These are phyloP conservation scores for Cercophora newfieldiana DNA, from an alignment of 495 filamentous ascomycete species.

Conservation along the genomic window DNA sequence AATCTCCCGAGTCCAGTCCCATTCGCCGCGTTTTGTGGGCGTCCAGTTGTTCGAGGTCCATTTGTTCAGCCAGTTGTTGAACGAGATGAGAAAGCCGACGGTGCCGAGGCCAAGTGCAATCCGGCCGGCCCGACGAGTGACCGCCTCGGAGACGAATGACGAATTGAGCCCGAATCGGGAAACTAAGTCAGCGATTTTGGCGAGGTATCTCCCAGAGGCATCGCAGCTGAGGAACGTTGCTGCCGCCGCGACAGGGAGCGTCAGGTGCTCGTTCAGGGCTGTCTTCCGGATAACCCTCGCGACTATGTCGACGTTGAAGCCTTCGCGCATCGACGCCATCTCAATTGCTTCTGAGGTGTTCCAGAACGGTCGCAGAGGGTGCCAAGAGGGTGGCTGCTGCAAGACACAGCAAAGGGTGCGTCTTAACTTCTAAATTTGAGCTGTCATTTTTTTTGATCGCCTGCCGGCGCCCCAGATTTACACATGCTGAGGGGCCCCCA, in stretches of 20 bases:
- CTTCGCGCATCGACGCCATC: conserved; percentile 28
- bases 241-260: conserved; percentile 24
- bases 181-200: conserved; percentile 9
- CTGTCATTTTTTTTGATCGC: too few relatives aligned
- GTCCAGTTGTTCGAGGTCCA: conserved; percentile 35
- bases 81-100: conserved; percentile 20
- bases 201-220: conserved; percentile 9
- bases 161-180: conserved; percentile 6
- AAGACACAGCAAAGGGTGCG: too few relatives aligned
- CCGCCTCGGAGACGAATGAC: not conserved
- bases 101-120: conserved; percentile 18
- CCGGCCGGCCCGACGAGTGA: conserved; percentile 8
- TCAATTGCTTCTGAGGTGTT: not conserved
- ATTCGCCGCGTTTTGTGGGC: conserved; percentile 19
- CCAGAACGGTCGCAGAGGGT: too few relatives aligned
- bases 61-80: conserved; percentile 29
- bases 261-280: conserved; percentile 26
- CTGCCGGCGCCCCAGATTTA: too few relatives aligned
- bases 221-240: conserved; percentile 13
- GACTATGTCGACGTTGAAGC: conserved; percentile 29
- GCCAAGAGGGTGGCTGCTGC: too few relatives aligned
- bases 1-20: conserved; percentile 30
- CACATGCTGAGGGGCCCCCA: too few relatives aligned
- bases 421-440: too few relatives aligned
- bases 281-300: conserved; percentile 21